These are phyloP conservation scores for Trichoderma lentiforme DNA, from an alignment of 2,329 filamentous ascomycete genomes.

Conservation along the genomic window DNA sequence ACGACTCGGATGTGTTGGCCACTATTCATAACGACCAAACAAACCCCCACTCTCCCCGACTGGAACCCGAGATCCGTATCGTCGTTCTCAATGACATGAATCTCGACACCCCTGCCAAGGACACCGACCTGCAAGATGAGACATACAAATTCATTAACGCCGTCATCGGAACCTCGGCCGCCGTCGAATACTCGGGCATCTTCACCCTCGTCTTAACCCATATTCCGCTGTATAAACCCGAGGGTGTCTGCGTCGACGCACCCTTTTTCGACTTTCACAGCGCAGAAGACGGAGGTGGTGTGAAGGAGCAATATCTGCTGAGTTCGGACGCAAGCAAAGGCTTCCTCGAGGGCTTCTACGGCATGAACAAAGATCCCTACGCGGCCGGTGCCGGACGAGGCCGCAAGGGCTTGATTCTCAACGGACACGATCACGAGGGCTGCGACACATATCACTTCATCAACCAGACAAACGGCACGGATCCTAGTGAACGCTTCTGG, in stretches of 20 bases:
- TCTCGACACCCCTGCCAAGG: conserved; percentile 76
- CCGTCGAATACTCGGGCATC: conserved; percentile 59
- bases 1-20: conserved; percentile 37
- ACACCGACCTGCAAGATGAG: conserved; percentile 63
- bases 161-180: conserved; percentile 59
- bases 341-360: conserved; percentile 81
- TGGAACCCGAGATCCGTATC: conserved; percentile 70
- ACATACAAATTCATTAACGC: conserved; percentile 76
- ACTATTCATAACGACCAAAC: conserved; percentile 41
- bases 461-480: conserved; percentile 54
- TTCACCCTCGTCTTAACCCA: conserved; percentile 89
- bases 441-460: conserved; percentile 87
- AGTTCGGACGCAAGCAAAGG: conserved; percentile 67
- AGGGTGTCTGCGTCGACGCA: conserved; percentile 77
- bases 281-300: conserved; percentile 60
- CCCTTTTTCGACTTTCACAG: conserved; percentile 80
- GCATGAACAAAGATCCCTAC: conserved; percentile 61
- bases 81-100: conserved; percentile 91
- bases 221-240: conserved; percentile 81
- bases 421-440: conserved; percentile 92
- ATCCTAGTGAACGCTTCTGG: conserved; percentile 45
- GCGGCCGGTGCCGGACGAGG: conserved; percentile 62
- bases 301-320: conserved; percentile 90
- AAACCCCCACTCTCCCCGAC: conserved; percentile 45
- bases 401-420: conserved; percentile 74